Percentiles rank a stretch among this genome's conserved stretches.
Evolutionary conservation across 2,329 filamentous ascomycete species (phyloP).

Genomic region (Colletotrichum lentis): DNA sequence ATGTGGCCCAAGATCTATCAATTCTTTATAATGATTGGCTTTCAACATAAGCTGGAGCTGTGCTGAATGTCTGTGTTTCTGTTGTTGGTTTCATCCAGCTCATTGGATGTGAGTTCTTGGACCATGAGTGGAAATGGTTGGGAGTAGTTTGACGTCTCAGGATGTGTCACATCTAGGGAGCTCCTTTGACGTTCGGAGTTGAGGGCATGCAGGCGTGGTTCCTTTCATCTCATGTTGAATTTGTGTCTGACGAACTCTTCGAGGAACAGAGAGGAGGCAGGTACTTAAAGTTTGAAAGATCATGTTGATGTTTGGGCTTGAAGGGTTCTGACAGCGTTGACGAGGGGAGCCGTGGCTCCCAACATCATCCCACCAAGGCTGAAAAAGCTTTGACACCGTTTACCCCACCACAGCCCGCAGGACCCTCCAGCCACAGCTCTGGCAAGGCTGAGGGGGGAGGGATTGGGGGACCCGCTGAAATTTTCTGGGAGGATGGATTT

Average conservation of each 20-base stretch:
- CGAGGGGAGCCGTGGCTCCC: neutral
- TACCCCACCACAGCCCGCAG: neutral
- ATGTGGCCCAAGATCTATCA: neutral
- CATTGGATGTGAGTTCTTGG: slow-evolving; percentile 10
- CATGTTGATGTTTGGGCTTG: neutral
- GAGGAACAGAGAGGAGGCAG: neutral
- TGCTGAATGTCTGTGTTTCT: neutral
- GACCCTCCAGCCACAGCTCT: neutral
- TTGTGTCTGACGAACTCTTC: neutral
- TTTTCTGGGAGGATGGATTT: slow-evolving; percentile 2
- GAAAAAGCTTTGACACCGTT: neutral
- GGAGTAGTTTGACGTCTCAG: neutral
- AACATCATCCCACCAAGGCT: slow-evolving; percentile 14
- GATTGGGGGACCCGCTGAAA: slow-evolving; percentile 17
- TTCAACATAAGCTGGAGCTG: neutral
- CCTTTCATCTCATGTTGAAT: slow-evolving; percentile 3
- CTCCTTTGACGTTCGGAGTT: neutral
- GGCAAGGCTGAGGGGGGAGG: slow-evolving; percentile 6
- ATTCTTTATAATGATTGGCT: neutral
- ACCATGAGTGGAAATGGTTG: neutral
- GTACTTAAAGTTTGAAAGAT: neutral
- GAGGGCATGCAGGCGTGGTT: neutral
- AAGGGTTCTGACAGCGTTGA: neutral
- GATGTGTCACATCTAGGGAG: neutral
- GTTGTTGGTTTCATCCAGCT: slow-evolving; percentile 5